phyloP scores from a whole-genome alignment of 768 basidiomycete genomes.

The Mycena pura region DNA sequence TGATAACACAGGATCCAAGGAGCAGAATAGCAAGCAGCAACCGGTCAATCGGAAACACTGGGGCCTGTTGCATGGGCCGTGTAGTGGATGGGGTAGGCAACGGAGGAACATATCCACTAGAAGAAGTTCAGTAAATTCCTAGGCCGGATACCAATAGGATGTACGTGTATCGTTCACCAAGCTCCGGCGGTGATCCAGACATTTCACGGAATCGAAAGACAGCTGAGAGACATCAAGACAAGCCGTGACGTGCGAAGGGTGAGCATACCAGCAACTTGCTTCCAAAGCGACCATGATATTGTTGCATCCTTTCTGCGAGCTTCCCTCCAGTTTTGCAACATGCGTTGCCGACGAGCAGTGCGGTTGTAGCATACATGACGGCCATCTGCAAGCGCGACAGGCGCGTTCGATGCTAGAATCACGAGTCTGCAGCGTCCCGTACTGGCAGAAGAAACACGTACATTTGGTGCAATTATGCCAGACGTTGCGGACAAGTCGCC shows the following conservation, averaged over 20 bases:
- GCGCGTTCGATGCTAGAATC: not conserved
- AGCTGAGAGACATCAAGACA: too few relatives aligned
- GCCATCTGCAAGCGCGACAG: not conserved
- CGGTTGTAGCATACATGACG: not conserved
- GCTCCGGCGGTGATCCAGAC: too few relatives aligned
- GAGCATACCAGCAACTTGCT: too few relatives aligned
- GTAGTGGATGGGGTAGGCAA: not conserved
- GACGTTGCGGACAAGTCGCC: not conserved
- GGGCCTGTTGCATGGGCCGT: not conserved
- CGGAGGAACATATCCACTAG: not conserved
- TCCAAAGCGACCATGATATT: too few relatives aligned
- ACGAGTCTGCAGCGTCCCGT: not conserved
- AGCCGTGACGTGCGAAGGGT: too few relatives aligned
- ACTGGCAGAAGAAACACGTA: not conserved
- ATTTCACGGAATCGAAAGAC: too few relatives aligned
- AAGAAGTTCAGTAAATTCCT: too few relatives aligned
- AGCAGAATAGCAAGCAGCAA: not conserved
- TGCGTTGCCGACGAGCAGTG: not conserved
- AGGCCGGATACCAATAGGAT: too few relatives aligned
- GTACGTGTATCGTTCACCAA: too few relatives aligned
- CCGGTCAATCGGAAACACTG: not conserved
- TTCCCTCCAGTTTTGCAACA: too few relatives aligned
- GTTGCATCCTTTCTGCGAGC: too few relatives aligned
- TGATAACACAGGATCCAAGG: too few relatives aligned
- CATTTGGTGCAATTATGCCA: not conserved